Conservation (phyloP, 768 basidiomycete genomes). For the Pilatotrama ljubarskyi region DNA sequence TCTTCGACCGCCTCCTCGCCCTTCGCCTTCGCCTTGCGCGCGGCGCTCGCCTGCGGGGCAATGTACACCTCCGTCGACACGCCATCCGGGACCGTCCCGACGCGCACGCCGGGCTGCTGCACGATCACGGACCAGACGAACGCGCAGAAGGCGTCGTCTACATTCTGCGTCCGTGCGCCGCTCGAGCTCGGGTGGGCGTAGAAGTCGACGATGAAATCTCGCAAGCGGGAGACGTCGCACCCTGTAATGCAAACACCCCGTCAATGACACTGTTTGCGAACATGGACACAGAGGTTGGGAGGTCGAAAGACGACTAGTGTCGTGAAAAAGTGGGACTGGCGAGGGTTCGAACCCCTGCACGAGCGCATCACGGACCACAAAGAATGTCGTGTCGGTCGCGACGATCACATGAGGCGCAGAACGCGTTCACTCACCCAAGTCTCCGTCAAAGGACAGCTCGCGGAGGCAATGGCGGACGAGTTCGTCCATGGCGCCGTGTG, state of each 20-base stretch:
- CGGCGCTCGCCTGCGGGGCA: conserved; percentile 71
- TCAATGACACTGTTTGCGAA: background rate
- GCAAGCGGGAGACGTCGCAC: conserved; percentile 69
- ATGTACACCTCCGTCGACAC: conserved; percentile 69
- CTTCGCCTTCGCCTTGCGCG: conserved; percentile 61
- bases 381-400: background rate
- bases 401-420: conserved; percentile 20
- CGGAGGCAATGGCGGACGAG: conserved; percentile 81
- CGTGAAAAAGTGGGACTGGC: conserved; percentile 15
- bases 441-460: conserved; percentile 88
- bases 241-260: conserved; percentile 44
- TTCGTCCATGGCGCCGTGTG: conserved; percentile 63
- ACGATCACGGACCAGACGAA: conserved; percentile 84
- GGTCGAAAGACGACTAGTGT: background rate
- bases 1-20: conserved; percentile 49
- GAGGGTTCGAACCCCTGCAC: conserved; percentile 32
- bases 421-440: conserved; percentile 64
- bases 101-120: conserved; percentile 69
- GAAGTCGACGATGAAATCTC: conserved; percentile 68
- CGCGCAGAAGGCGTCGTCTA: conserved; percentile 74
- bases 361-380: conserved; percentile 6
- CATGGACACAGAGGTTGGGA: background rate
- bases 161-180: conserved; percentile 46
- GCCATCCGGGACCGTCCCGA: conserved; percentile 71
- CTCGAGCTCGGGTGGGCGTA: conserved; percentile 46